Base-by-base conservation (phyloP, 306 rosid genomes). In the Rubus idaeus region DNA sequence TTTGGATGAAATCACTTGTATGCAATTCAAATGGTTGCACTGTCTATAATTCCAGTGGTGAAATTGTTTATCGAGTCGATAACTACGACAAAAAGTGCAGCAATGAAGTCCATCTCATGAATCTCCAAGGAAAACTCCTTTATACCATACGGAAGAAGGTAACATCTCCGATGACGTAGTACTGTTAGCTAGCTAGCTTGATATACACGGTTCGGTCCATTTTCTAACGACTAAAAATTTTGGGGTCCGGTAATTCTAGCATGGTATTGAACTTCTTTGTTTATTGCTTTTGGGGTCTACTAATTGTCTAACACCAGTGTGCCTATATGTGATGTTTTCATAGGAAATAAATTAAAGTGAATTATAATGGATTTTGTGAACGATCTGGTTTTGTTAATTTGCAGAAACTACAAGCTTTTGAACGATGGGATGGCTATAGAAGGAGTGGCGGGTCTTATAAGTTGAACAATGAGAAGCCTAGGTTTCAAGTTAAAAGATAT, bases 1-100 rank as follows among this genome's bases (percentile, higher is more conserved):
- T 95, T 16, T 95, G 98, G 98, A 89, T 95, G 97, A 92, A 95
- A 80, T 95, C 97, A 13, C 92, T 95, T 8, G 87, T 92, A 11
- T 85, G 77, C 62, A 93, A 92, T 49, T 77, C 93, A 10, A 92
- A 95, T 78, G 98, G 98, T 5, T 90, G 95, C 93, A 94, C 98
- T 0, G 90, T 90, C 60, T 95, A 84, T 56, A 85, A 92, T 61
- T 84, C 95, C 64, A 85, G 79, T 0, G 98, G 98, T 0, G 81
- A 84, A 30, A 84, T 95, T 30, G 93, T 88, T 40, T 92, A 85
- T 50, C 83, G 98, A 11, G 96, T 95, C 8, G 97, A 95, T 78
- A 92, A 95, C 79, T 95, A 95, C 70, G 87, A 87, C 76, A 78
- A 75, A 7, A 95, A 90, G 77, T 88, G 92, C 44, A 86, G 85